Evolutionary conservation across 2,329 filamentous ascomycete species (phyloP).

Genomic region (Calonectria hongkongensis): DNA sequence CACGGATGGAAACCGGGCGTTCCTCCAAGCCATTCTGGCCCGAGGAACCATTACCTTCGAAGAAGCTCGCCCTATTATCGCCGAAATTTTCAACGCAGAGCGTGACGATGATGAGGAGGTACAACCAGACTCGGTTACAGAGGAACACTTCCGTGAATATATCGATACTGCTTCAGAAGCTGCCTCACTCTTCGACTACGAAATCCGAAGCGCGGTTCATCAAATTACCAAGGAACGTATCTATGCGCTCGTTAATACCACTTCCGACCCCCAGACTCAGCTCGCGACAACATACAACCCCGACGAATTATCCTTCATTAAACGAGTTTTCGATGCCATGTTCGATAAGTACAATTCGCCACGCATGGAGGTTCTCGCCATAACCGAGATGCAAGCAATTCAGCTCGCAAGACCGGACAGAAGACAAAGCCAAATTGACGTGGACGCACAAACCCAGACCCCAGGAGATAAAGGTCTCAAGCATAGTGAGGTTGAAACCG

Average conservation of each 20-base stretch:
- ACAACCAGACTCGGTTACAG: conserved; percentile 78
- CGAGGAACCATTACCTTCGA: conserved; percentile 85
- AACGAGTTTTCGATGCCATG: conserved; percentile 91
- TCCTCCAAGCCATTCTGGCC: conserved; percentile 91
- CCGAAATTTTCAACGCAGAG: conserved; percentile 81
- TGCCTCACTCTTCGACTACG: conserved; percentile 88
- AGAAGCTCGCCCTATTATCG: conserved; percentile 84
- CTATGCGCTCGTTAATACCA: conserved; percentile 91
- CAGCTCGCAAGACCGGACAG: conserved; percentile 76
- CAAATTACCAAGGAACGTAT: conserved; percentile 81
- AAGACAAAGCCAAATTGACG: conserved; percentile 57
- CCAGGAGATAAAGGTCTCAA: conserved; percentile 76
- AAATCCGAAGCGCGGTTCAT: conserved; percentile 85
- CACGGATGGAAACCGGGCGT: conserved; percentile 85
- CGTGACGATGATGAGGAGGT: conserved; percentile 61
- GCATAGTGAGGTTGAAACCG: conserved; percentile 84
- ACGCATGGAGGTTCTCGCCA: conserved; percentile 87
- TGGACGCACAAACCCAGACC: conserved; percentile 59
- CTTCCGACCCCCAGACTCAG: conserved; percentile 89
- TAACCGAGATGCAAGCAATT: conserved; percentile 86
- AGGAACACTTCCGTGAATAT: conserved; percentile 80
- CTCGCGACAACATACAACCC: conserved; percentile 86
- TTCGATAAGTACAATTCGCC: conserved; percentile 91
- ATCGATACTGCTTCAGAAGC: conserved; percentile 82
- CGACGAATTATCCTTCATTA: conserved; percentile 93